Evolutionary conservation across 139 green algal species (phyloP).

Genomic region (Monoraphidium neglectum): DNA sequence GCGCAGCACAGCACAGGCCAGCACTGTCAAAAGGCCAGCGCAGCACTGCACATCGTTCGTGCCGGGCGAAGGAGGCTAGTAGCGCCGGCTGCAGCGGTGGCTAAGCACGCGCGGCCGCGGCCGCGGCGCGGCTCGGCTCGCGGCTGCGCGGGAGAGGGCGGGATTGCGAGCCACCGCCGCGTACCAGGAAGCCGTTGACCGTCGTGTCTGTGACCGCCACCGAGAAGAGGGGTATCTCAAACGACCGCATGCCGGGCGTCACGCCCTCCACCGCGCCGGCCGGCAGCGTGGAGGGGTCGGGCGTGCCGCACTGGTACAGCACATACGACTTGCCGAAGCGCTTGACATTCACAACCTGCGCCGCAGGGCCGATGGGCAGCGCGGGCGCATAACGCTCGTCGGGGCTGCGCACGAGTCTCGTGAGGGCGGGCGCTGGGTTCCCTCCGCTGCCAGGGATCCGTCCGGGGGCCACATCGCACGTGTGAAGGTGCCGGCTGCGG

Average conservation of each 20-base stretch:
- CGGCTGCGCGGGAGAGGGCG: too few species aligned
- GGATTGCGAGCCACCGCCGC: too few species aligned
- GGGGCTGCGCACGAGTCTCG: too few species aligned
- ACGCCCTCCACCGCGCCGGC: conserved; percentile 8
- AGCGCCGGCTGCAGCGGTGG: neutral
- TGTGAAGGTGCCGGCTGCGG: neutral
- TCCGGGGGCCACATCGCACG: neutral
- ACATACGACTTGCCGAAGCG: conserved; percentile 73
- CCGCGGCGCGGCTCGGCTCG: too few species aligned
- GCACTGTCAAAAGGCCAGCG: neutral
- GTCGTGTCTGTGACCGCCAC: conserved; percentile 62
- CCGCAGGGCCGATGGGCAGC: neutral
- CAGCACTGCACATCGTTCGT: neutral
- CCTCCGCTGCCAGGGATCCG: neutral
- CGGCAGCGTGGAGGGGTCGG: conserved; percentile 12
- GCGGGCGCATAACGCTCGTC: neutral
- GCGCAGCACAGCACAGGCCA: neutral
- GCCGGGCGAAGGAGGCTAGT: neutral
- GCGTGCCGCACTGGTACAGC: conserved; percentile 77
- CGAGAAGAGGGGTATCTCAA: conserved; percentile 66
- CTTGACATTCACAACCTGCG: conserved; percentile 65
- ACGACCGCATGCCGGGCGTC: conserved; percentile 41
- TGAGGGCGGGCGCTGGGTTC: neutral
- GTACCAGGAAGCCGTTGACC: conserved; percentile 67
- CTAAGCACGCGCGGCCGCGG: neutral